Conservation (phyloP, 176 grass and related monocot species). For the Musa beccarii region DNA sequence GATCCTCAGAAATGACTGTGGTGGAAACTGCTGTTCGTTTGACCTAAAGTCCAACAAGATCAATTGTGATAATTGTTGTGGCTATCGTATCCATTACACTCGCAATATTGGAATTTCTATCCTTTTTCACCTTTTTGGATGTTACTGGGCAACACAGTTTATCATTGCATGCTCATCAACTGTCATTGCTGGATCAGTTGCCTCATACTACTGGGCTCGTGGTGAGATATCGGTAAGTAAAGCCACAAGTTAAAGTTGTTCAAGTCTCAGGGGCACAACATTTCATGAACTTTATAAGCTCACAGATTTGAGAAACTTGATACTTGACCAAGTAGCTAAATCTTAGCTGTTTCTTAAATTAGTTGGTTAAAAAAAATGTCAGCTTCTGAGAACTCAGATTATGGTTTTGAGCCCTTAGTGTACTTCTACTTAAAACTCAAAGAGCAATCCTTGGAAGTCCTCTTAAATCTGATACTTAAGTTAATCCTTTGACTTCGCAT, state of each 20-base stretch:
- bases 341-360: background rate
- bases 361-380: too few species aligned
- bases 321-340: background rate
- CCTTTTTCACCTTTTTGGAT: conserved; percentile 89
- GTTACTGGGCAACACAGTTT: conserved; percentile 94
- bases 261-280: background rate
- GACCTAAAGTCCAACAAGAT: conserved; percentile 84
- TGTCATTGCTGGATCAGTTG: conserved; percentile 83
- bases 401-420: too few species aligned
- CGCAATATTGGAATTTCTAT: conserved; percentile 87
- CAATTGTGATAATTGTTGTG: conserved; percentile 91
- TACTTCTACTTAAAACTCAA: too few species aligned
- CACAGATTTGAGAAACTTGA: background rate
- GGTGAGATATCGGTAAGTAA: conserved; percentile 84
- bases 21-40: conserved; percentile 71
- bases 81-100: conserved; percentile 86
- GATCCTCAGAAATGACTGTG: conserved; percentile 80
- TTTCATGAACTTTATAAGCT: background rate
- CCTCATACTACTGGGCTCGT: conserved; percentile 85
- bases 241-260: conserved; percentile 9
- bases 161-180: conserved; percentile 83
- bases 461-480: too few species aligned
- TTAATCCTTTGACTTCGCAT: too few species aligned
- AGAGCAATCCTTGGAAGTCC: too few species aligned
- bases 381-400: too few species aligned